Evolutionary conservation across 495 filamentous ascomycete species (phyloP).

Genomic region (Pyrenula massariospora): DNA sequence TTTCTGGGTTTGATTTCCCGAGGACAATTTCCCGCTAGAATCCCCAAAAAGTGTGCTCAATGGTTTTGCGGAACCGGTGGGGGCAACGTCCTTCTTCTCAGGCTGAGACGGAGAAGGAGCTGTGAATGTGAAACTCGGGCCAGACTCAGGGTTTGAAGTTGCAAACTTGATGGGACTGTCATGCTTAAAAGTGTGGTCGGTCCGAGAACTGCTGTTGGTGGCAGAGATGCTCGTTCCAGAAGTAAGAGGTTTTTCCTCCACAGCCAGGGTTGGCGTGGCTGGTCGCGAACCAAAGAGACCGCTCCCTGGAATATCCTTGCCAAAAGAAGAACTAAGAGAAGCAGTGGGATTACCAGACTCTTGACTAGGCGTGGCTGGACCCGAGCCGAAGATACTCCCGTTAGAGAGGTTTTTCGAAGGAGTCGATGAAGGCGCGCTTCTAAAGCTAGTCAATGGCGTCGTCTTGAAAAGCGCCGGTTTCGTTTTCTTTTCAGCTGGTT

Average conservation of each 20-base stretch:
- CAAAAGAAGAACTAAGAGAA: slow-evolving; percentile 1
- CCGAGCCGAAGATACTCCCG: background rate
- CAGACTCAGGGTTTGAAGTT: slow-evolving; percentile 10
- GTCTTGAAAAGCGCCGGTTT: background rate
- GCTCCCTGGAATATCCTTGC: background rate
- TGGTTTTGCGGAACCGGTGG: slow-evolving; percentile 13
- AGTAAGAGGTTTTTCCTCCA: slow-evolving; percentile 4
- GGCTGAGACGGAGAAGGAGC: slow-evolving; percentile 18
- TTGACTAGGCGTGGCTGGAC: slow-evolving; percentile 16
- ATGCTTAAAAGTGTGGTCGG: slow-evolving; percentile 42
- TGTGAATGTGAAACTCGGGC: slow-evolving; percentile 16
- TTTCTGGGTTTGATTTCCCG: slow-evolving; percentile 9
- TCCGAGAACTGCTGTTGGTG: slow-evolving; percentile 11
- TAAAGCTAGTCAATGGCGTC: background rate
- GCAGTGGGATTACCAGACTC: slow-evolving; percentile 18
- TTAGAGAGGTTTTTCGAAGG: background rate
- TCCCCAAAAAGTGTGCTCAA: slow-evolving; percentile 32
- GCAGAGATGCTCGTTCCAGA: slow-evolving; percentile 9
- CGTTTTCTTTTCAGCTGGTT: background rate
- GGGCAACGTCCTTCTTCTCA: slow-evolving; percentile 3
- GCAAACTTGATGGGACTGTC: slow-evolving; percentile 39
- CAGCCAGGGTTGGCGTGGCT: slow-evolving; percentile 1
- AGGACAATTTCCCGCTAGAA: slow-evolving; percentile 17
- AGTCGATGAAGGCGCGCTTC: background rate
- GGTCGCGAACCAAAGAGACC: background rate